A percentile compares a stretch with the other conserved stretches of the same genome.
phyloP scores from a whole-genome alignment of 495 filamentous ascomycete genomes.

The Sordaria brevicollis region DNA sequence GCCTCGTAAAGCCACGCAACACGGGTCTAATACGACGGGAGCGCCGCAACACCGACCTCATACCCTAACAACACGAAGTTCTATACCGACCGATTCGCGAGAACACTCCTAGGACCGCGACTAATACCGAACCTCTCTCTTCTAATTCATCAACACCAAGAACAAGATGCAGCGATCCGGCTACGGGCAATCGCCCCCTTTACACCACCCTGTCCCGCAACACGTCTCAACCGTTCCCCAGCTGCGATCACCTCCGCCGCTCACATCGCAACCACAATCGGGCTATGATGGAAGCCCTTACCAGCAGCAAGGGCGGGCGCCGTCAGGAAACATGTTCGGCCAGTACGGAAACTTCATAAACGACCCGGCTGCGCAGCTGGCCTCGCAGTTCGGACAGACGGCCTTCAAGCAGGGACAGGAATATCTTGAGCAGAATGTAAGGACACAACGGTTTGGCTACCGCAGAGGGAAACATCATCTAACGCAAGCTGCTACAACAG shows the following conservation, averaged over 20 bases:
- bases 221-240: conserved; percentile 99
- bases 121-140: neutral
- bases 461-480: neutral
- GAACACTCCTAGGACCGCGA: neutral
- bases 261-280: conserved; percentile 58
- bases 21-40: neutral
- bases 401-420: conserved; percentile 83
- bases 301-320: conserved; percentile 44
- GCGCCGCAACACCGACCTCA: neutral
- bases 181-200: conserved; percentile 84
- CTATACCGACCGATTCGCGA: neutral
- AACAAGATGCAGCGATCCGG: conserved; percentile 68
- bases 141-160: neutral
- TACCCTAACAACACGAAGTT: neutral
- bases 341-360: conserved; percentile 81
- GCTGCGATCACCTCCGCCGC: conserved; percentile 91
- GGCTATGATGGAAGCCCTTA: conserved; percentile 71
- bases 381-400: conserved; percentile 85
- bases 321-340: conserved; percentile 49
- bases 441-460: conserved; percentile 3
- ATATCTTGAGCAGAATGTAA: conserved; percentile 86
- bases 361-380: conserved; percentile 94
- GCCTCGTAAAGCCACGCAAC: neutral
- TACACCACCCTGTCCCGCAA: conserved; percentile 96
- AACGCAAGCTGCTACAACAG: conserved; percentile 39